Evolutionary conservation across 2,329 filamentous ascomycete species (phyloP).

Genomic region (Ceratocystis ficicola): DNA sequence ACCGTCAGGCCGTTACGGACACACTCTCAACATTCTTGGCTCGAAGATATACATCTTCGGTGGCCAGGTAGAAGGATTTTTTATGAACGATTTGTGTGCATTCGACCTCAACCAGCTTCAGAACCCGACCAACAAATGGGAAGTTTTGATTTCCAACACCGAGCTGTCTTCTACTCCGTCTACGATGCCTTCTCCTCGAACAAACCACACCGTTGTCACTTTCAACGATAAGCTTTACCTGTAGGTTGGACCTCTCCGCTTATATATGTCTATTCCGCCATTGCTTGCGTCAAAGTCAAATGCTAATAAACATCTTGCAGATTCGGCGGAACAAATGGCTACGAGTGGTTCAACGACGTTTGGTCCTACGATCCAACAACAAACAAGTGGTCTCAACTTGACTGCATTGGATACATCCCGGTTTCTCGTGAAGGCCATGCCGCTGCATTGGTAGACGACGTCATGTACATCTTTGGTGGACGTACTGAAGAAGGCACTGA

Average conservation of each 20-base stretch:
- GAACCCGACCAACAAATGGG: constrained; percentile 84
- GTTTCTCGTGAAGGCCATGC: constrained; percentile 89
- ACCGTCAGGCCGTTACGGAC: constrained; percentile 84
- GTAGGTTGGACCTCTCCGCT: constrained; percentile 40
- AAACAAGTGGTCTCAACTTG: constrained; percentile 76
- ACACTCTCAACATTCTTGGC: constrained; percentile 89
- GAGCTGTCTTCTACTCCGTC: constrained; percentile 31
- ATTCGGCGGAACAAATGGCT: constrained; percentile 94
- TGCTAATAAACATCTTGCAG: constrained; percentile 33
- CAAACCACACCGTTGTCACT: constrained; percentile 85
- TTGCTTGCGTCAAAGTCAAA: too few species aligned
- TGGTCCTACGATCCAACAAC: constrained; percentile 83
- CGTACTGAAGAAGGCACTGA: constrained; percentile 88
- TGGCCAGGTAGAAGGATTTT: constrained; percentile 91
- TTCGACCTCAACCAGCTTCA: constrained; percentile 95
- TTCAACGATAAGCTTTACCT: constrained; percentile 90
- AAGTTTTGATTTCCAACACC: constrained; percentile 56
- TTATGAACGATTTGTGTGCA: constrained; percentile 92
- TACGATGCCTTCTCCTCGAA: constrained; percentile 68
- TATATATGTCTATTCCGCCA: too few species aligned
- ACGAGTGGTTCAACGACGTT: constrained; percentile 97
- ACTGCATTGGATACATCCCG: constrained; percentile 96
- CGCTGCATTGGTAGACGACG: constrained; percentile 83
- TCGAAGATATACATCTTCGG: constrained; percentile 98
- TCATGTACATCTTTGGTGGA: constrained; percentile 98